A percentile compares a stretch with the other conserved stretches of the same genome.
These are phyloP conservation scores for Neurospora sp. DNA, from an alignment of 495 filamentous ascomycete species.

Conservation along the genomic window DNA sequence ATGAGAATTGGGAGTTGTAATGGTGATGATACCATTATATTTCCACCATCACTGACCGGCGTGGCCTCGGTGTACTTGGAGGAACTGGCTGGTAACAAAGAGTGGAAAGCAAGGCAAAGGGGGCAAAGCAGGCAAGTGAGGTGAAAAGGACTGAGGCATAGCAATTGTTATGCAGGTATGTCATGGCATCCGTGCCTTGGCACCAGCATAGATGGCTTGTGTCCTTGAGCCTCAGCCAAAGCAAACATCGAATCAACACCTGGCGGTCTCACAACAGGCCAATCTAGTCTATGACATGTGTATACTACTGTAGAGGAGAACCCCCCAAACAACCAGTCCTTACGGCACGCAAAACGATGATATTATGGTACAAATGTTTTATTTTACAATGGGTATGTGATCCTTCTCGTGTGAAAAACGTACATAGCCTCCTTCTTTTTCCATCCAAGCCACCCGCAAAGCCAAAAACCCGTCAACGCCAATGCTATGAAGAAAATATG, in stretches of 20 bases:
- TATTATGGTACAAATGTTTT: neutral
- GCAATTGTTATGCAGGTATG: neutral
- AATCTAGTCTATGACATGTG: neutral
- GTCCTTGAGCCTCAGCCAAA: neutral
- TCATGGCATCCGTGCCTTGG: neutral
- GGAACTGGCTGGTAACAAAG: neutral
- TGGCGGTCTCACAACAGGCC: neutral
- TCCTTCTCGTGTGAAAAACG: neutral
- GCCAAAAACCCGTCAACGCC: conserved; percentile 13
- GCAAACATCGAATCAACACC: neutral
- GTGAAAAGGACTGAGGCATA: neutral
- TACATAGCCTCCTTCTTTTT: neutral
- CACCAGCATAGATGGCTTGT: neutral
- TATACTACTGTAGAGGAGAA: conserved; percentile 5
- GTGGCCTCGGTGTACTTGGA: neutral
- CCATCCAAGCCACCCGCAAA: conserved; percentile 3
- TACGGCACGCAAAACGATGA: neutral
- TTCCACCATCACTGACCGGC: neutral
- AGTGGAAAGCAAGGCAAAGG: neutral
- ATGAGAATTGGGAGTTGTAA: neutral
- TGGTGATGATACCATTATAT: neutral
- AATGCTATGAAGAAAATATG: conserved; percentile 16
- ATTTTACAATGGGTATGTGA: neutral
- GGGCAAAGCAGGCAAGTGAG: neutral
- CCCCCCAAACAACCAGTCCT: neutral